phyloP scores from a whole-genome alignment of 805 yeast genomes.

The Nematodospora valgi region DNA sequence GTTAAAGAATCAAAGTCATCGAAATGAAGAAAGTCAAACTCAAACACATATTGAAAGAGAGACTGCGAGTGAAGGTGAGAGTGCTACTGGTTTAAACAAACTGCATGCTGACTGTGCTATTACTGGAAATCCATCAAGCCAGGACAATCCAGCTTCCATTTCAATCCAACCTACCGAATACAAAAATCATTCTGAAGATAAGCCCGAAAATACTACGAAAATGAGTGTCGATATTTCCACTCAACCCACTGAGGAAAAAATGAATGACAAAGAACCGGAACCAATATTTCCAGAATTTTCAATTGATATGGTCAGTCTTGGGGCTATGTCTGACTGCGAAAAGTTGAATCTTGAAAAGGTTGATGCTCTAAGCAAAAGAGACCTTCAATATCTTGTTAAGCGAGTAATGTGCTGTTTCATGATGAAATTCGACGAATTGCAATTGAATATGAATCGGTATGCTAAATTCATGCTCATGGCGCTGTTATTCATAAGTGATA shows the following conservation, averaged over 20 bases:
- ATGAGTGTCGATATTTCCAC: not conserved
- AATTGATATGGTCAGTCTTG: not conserved
- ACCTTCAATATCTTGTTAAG: constrained; percentile 30
- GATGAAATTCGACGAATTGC: constrained; percentile 19
- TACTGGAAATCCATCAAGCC: too few relatives aligned
- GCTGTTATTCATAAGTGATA: constrained; percentile 26
- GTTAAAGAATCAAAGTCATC: too few relatives aligned
- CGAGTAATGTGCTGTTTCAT: constrained; percentile 32
- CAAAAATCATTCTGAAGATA: not conserved
- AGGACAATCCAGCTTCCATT: too few relatives aligned
- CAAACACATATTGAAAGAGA: too few relatives aligned
- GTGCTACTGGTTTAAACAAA: too few relatives aligned
- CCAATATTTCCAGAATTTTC: constrained; percentile 1
- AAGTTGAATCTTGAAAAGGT: not conserved
- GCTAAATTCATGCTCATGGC: constrained; percentile 25
- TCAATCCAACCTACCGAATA: not conserved
- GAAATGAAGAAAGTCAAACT: too few relatives aligned
- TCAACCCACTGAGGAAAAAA: not conserved
- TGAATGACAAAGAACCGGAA: too few relatives aligned
- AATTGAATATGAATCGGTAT: constrained; percentile 23
- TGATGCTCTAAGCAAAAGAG: constrained; percentile 25
- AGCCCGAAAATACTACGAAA: not conserved
- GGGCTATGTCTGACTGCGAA: not conserved
- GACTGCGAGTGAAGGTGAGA: too few relatives aligned
- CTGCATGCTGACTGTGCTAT: too few relatives aligned